Percentiles rank a stretch among this genome's conserved stretches.
These are phyloP conservation scores for Tricholoma bakamatsutake DNA, from an alignment of 768 basidiomycete genomes.

Conservation along the genomic window DNA sequence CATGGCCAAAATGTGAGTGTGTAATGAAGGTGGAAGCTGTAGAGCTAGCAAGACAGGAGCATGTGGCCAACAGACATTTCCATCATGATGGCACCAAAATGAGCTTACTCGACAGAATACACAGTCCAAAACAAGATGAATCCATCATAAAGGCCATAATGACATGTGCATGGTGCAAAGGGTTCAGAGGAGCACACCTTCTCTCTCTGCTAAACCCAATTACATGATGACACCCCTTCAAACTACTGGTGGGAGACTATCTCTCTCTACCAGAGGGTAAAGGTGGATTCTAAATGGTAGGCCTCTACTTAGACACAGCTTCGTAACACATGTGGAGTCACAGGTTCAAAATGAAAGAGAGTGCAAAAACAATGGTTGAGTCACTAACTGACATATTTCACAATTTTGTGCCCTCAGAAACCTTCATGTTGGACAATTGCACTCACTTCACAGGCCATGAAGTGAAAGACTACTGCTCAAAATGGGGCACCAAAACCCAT, in stretches of 20 bases:
- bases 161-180: conserved; percentile 18
- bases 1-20: background rate
- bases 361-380: background rate
- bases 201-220: conserved; percentile 24
- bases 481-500: conserved; percentile 8
- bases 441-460: conserved; percentile 11
- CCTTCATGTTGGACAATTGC: conserved; percentile 22
- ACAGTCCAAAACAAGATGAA: background rate
- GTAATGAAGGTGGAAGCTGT: conserved; percentile 1
- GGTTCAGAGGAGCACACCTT: conserved; percentile 25
- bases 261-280: conserved; percentile 22
- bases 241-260: background rate
- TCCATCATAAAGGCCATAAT: background rate
- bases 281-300: conserved; percentile 19
- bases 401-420: conserved; percentile 14
- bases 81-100: background rate
- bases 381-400: conserved; percentile 9
- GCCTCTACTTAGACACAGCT: conserved; percentile 23
- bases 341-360: conserved; percentile 17
- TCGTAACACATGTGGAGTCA: conserved; percentile 24
- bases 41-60: background rate
- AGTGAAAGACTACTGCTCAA: conserved; percentile 21
- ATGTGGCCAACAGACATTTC: background rate
- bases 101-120: background rate
- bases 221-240: background rate